Conservation (phyloP, 1,284 basidiomycete genomes). For the Papiliotrema fonsecae region DNA sequence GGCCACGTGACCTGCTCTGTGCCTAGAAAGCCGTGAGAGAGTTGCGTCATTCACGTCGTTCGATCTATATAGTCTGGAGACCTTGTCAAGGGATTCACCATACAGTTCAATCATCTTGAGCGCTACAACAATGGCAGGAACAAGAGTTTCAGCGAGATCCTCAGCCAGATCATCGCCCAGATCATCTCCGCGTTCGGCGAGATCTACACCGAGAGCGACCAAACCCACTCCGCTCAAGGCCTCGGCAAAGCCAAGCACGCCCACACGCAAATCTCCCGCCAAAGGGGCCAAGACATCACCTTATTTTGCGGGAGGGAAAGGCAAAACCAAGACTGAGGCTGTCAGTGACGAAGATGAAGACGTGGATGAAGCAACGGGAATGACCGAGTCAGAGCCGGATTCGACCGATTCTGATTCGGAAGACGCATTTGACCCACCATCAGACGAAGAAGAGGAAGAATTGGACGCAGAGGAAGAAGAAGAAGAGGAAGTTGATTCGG, state of each 20-base stretch:
- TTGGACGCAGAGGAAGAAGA: slow-evolving; percentile 7
- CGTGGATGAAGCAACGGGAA: slow-evolving; percentile 21
- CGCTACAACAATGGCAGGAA: slow-evolving; percentile 1
- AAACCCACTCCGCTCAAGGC: slow-evolving; percentile 2
- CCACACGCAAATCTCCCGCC: background rate
- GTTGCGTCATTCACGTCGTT: background rate
- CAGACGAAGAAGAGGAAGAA: slow-evolving; percentile 21
- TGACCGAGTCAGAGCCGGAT: slow-evolving; percentile 27
- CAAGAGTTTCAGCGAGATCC: background rate
- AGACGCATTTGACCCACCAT: slow-evolving; percentile 26
- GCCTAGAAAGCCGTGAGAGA: slow-evolving; percentile 26
- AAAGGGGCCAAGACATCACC: slow-evolving; percentile 12
- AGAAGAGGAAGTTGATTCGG: slow-evolving; percentile 18
- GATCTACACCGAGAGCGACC: slow-evolving; percentile 1
- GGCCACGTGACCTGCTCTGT: too few species aligned
- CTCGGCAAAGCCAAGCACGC: background rate
- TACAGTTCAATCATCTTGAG: too few species aligned
- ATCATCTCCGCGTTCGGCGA: slow-evolving; percentile 6
- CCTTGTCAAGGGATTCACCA: too few species aligned
- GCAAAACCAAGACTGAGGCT: background rate
- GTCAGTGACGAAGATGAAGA: background rate
- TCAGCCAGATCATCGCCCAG: slow-evolving; percentile 1
- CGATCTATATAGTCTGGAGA: too few species aligned
- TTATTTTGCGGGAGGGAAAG: slow-evolving; percentile 10
- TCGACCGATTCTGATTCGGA: slow-evolving; percentile 21